Conservation (phyloP, 2,329 filamentous ascomycete genomes). For the Epichloe gansuensis region DNA sequence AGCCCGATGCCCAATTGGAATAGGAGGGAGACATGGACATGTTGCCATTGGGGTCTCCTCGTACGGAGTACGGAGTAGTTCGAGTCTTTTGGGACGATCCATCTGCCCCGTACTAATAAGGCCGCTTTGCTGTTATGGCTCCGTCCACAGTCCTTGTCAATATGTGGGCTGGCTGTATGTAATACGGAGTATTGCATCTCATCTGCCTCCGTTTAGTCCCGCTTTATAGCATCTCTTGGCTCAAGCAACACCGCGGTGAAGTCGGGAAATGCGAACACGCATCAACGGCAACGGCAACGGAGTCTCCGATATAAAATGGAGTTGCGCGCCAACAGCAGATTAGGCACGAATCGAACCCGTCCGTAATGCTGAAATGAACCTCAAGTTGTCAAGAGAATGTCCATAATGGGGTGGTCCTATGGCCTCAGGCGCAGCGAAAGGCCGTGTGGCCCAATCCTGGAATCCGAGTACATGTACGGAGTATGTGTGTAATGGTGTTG, state of each 20-base stretch:
- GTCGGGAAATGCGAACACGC: neutral
- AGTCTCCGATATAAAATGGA: neutral
- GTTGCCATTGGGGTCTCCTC: neutral
- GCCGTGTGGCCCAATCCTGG: no score
- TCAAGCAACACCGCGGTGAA: neutral
- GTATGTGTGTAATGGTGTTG: no score
- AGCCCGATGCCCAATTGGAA: conserved; percentile 2
- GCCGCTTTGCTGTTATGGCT: neutral
- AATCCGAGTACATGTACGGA: no score
- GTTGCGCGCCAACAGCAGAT: neutral
- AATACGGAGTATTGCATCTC: neutral
- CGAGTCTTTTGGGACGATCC: neutral
- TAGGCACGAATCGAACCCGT: neutral
- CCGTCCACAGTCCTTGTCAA: neutral
- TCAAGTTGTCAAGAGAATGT: neutral
- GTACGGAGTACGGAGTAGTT: no score
- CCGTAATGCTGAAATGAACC: neutral
- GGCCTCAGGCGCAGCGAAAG: no score
- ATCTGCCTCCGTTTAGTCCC: neutral
- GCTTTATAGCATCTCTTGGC: neutral
- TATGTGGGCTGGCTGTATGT: neutral
- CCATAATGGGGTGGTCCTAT: no score
- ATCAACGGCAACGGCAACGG: no score
- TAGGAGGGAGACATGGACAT: neutral
- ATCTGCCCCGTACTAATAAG: neutral